Percentiles rank a stretch among this genome's conserved stretches.
Evolutionary conservation across 441 rosid genomes (phyloP).

Genomic region (Gossypium gossypioides): DNA sequence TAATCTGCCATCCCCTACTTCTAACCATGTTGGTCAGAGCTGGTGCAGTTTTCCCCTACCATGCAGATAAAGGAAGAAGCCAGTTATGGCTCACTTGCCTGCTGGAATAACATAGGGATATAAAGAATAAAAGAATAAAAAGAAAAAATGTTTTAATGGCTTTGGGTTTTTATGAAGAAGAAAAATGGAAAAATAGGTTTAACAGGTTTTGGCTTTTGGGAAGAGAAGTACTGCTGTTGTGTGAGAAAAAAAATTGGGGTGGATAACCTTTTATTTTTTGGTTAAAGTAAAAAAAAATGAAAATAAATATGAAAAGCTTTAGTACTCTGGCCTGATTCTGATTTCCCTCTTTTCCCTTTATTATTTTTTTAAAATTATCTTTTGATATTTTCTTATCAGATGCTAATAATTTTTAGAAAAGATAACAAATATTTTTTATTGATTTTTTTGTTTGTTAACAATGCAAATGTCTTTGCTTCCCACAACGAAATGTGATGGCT

Average conservation of each 20-base stretch:
- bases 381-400: neutral
- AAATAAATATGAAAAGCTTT: neutral
- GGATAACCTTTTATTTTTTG: neutral
- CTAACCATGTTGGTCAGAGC: neutral
- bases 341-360: neutral
- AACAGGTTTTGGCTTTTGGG: neutral
- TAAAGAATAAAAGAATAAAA: neutral
- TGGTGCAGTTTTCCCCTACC: neutral
- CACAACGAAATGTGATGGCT: neutral
- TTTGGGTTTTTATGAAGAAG: neutral
- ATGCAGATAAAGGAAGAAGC: neutral
- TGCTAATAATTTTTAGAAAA: neutral
- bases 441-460: neutral
- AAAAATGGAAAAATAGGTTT: neutral
- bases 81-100: neutral
- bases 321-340: neutral
- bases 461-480: neutral
- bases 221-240: neutral
- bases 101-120: neutral
- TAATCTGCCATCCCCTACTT: neutral
- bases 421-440: neutral
- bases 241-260: neutral
- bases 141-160: neutral
- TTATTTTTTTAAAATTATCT: neutral
- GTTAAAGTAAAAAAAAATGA: neutral